Evolutionary conservation across 176 grass and related monocot species (phyloP), one percentile per base, ranked within the genome.

Genomic region (Coix lacrymajobi): DNA sequence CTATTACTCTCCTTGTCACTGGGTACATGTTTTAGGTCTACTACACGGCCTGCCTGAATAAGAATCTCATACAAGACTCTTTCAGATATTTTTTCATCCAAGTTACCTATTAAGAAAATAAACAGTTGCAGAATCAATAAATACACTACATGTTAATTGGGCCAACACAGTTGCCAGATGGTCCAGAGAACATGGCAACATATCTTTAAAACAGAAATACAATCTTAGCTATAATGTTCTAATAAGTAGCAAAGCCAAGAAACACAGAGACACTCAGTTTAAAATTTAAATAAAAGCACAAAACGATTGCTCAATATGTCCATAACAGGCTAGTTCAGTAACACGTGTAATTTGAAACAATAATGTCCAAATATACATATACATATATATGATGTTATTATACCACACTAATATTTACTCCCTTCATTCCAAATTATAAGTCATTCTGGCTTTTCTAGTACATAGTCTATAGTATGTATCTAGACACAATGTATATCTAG

Each of bases 81-180:
- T 79, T 95, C 96, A 52, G 87, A 62, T 29, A 95, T 77, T 73
- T 91, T 98, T 81, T 98, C 96, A 90, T 98, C 96, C 75, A 98
- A 88, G 78, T 98, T 98, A 76, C 96, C 96, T 98, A 77, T 81
- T 81, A 60, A 82, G 51, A 66, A 71, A 84, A 81, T 60, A 62
- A 62, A 85, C 16, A 37, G 26, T 37, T 40, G 19, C 34, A 61
- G 11, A 65, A 85, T 73, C 74, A 79, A 68, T 73, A 86, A 13
- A 77, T 39, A 77, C 2, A 73, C 10, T 6, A 78, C 1, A 81
- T n/a, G 69, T 13, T 11, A 41, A 62, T n/a, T 68, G 22, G 31
- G 71, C 17, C 39, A 66, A 79, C 61, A 76, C 31, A 48, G 29
- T 24, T 61, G 46, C 24, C 60, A 30, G 32, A 37, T 68, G 48